Conservation (phyloP, 2,329 filamentous ascomycete species). For the Boeremia exigua region DNA sequence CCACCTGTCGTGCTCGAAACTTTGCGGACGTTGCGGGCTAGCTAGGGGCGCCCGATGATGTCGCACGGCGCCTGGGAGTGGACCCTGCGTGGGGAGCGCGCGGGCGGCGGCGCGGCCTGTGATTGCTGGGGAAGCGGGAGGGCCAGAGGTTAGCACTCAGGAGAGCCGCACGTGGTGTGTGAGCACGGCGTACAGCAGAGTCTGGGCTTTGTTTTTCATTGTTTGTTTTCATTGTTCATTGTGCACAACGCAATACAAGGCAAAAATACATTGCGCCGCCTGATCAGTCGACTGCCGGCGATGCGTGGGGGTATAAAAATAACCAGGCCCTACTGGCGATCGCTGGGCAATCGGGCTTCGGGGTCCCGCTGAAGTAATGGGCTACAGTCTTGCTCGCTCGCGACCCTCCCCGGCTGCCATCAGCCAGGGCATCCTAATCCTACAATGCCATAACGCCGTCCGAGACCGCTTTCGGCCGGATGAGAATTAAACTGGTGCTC, state of each 20-base stretch:
- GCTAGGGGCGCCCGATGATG: constrained; percentile 21
- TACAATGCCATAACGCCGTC: constrained; percentile 33
- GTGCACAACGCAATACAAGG: too few species aligned
- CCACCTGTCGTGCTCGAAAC: constrained; percentile 2
- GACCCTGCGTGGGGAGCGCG: constrained; percentile 17
- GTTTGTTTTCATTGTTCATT: too few species aligned
- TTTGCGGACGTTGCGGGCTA: too few species aligned
- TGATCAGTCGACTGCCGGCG: constrained; percentile 23
- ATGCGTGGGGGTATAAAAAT: constrained; percentile 30
- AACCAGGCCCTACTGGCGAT: constrained; percentile 14
- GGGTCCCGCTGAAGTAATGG: constrained; percentile 16
- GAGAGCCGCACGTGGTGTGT: constrained; percentile 8
- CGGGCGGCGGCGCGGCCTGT: neutral
- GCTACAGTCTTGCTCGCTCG: constrained; percentile 10
- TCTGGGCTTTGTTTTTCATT: neutral
- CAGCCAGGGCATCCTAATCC: constrained; percentile 20
- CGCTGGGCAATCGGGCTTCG: constrained; percentile 25
- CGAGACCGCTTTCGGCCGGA: constrained; percentile 25
- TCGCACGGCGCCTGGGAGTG: constrained; percentile 15
- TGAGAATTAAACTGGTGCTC: constrained; percentile 36
- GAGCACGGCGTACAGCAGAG: too few species aligned
- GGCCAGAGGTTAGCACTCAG: neutral
- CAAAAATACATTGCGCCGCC: constrained; percentile 15
- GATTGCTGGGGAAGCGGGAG: constrained; percentile 6
- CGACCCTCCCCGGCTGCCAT: neutral